phyloP scores from a whole-genome alignment of 2,329 filamentous ascomycete genomes.

The Cladophialophora yegresii region DNA sequence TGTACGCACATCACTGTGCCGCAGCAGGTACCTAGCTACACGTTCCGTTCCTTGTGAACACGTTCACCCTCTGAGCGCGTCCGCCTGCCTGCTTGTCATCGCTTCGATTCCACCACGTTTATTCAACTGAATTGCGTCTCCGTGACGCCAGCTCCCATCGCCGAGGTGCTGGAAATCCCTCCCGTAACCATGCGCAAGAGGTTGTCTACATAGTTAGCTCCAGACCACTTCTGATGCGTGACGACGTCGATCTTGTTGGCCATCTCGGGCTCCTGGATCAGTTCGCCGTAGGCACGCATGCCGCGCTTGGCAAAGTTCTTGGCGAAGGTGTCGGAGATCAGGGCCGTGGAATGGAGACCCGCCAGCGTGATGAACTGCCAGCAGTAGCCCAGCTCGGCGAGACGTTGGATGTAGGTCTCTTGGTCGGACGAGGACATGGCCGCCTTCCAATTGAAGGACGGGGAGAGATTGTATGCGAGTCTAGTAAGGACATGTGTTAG shows the following conservation, averaged over 20 bases:
- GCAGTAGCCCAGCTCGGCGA: conserved; percentile 87
- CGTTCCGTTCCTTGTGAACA: neutral
- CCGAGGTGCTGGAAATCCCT: conserved; percentile 83
- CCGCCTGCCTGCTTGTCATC: neutral
- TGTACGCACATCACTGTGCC: neutral
- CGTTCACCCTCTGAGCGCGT: neutral
- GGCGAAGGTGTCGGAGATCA: conserved; percentile 87
- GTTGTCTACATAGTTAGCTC: conserved; percentile 92
- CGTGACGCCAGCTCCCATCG: conserved; percentile 97
- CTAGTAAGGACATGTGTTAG: conserved; percentile 49
- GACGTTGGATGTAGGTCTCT: conserved; percentile 93
- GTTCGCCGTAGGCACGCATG: conserved; percentile 95
- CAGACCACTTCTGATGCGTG: conserved; percentile 98
- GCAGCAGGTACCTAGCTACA: neutral
- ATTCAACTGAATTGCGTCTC: conserved; percentile 85
- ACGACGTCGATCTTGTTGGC: conserved; percentile 87
- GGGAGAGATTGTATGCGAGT: conserved; percentile 96
- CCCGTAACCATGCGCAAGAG: conserved; percentile 96
- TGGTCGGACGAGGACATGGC: conserved; percentile 91
- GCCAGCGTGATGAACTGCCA: conserved; percentile 99
- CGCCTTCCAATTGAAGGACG: conserved; percentile 99
- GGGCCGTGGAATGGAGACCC: conserved; percentile 89
- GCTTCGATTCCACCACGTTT: neutral
- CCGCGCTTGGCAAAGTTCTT: conserved; percentile 76
- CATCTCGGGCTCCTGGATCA: conserved; percentile 98